A percentile compares a stretch with the other conserved stretches of the same genome.
phyloP scores from a whole-genome alignment of 2,329 filamentous ascomycete genomes.

The Diaporthe batatas region DNA sequence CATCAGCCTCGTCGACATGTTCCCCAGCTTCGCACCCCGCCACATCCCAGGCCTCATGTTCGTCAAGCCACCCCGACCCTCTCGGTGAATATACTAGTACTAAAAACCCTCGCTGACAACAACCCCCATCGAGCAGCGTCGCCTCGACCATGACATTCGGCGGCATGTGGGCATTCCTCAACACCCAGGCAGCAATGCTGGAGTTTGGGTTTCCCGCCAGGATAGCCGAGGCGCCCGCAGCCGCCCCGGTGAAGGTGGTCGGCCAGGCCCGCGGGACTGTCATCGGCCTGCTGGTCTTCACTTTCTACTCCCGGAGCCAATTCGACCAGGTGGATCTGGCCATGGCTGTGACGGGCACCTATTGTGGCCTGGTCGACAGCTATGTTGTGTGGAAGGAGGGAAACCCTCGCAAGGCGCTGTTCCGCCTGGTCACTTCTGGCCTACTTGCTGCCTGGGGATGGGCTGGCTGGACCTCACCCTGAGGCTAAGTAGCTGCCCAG shows the following conservation, averaged over 20 bases:
- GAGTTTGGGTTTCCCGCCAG: conserved; percentile 47
- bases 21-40: not conserved
- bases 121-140: not conserved
- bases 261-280: conserved; percentile 45
- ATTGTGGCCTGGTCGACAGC: conserved; percentile 47
- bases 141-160: conserved; percentile 46
- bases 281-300: conserved; percentile 45
- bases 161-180: conserved; percentile 46
- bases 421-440: conserved; percentile 41
- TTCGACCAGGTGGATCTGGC: conserved; percentile 44
- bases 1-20: not conserved
- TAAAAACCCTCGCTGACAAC: too few relatives aligned
- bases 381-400: conserved; percentile 48
- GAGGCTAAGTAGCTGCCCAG: not conserved
- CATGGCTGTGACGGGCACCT: conserved; percentile 46
- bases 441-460: not conserved
- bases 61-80: not conserved
- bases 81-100: not conserved
- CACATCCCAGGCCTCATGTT: conserved; percentile 19
- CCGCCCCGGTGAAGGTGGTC: conserved; percentile 45
- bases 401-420: conserved; percentile 42
- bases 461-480: not conserved
- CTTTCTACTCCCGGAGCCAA: conserved; percentile 45
- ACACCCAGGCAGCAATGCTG: conserved; percentile 45
- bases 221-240: conserved; percentile 44